A percentile compares a stretch with the other conserved stretches of the same genome.
These are phyloP conservation scores for Calocera cornea DNA, from an alignment of 768 basidiomycete genomes.

Conservation along the genomic window DNA sequence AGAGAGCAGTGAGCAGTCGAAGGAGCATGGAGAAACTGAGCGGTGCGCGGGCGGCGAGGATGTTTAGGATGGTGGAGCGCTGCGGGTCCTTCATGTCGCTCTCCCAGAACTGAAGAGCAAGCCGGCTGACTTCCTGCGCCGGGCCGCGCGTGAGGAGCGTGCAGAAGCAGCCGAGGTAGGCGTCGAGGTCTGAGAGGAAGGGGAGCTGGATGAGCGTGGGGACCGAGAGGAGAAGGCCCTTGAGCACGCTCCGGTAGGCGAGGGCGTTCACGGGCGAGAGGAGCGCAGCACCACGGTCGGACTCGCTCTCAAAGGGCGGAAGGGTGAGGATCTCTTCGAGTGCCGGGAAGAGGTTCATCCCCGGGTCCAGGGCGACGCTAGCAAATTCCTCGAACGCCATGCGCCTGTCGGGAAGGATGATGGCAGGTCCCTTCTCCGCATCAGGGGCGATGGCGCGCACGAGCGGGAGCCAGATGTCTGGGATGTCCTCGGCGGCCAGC, in stretches of 20 bases:
- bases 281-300: not conserved
- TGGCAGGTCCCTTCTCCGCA: not conserved
- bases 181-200: not conserved
- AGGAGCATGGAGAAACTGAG: not conserved
- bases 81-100: not conserved
- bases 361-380: not conserved
- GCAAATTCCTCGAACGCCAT: not conserved
- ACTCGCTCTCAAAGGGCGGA: not conserved
- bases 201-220: not conserved
- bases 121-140: not conserved
- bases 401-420: not conserved
- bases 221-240: not conserved
- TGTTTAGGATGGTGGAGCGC: not conserved
- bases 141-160: not conserved
- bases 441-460: not conserved
- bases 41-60: not conserved
- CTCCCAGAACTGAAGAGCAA: not conserved
- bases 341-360: not conserved
- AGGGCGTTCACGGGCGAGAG: not conserved
- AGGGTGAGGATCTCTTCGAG: not conserved
- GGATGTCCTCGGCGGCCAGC: not conserved
- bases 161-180: not conserved
- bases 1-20: not conserved
- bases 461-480: not conserved
- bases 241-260: not conserved